Evolutionary conservation across 129 eudicot genomes (phyloP), one percentile per base, ranked within the genome.

Genomic region (Sambucus nigra): DNA sequence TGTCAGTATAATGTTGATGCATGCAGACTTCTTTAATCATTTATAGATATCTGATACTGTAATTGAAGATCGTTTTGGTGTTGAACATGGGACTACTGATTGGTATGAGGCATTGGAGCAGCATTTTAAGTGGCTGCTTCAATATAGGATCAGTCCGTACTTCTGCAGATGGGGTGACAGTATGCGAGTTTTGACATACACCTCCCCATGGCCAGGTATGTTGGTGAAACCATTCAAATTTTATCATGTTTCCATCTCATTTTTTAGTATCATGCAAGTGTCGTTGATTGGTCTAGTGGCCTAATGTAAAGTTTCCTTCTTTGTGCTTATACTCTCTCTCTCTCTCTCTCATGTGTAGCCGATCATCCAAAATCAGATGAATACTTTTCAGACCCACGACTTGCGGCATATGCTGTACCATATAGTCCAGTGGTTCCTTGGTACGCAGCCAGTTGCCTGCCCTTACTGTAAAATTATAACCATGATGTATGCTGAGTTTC

Each of bases 391-490:
- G 89, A 91, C 54, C 89, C 98, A 25, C 86, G 95, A 46, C 94
- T 91, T 75, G 95, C 98, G 41, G 98, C 98, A 73, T 91, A 91
- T 72, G 98, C 98, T 38, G 98, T 91, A 51, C 98, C 98, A 66
- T 76, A 79, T 74, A 69, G 79, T 60, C 98, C 95, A 53, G 87
- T 91, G 55, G 83, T 91, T 31, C 50, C 94, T n/a, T 35, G 98
- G 98, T 91, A 76, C 56, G 79, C 18, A 20, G 19, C 22, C 29
- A 44, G 35, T 66, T 56, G 13, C 51, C 54, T 55, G 53, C 39
- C 40, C 25, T 46, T 52, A 28, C 53, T 27, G 25, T 47, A 16
- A 13, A 9, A 21, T 50, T 26, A 39, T 29, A 57, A 52, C 42
- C 41, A 51, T 27, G 51, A 29, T 42, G 26, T 42, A 29, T 49